phyloP scores from a whole-genome alignment of 371 early-diverging fungal species.

The Smittium mucronatum region DNA sequence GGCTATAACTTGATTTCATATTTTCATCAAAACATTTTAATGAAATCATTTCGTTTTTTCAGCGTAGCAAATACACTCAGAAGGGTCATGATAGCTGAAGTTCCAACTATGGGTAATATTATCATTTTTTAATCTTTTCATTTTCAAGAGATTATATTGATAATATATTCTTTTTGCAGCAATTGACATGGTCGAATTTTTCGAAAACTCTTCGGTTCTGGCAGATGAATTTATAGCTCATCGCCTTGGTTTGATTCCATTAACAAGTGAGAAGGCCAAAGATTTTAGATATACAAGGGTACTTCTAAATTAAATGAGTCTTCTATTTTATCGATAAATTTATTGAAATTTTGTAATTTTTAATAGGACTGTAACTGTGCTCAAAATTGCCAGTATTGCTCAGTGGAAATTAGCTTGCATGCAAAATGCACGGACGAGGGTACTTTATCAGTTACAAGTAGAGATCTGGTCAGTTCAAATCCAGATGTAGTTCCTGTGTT shows the following conservation, averaged over 20 bases:
- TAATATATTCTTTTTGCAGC: constrained; percentile 39
- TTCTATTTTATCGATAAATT: constrained; percentile 1
- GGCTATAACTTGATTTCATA: not conserved
- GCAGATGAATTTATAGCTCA: constrained; percentile 98
- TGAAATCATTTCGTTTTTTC: constrained; percentile 17
- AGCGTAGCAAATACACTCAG: constrained; percentile 94
- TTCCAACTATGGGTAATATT: constrained; percentile 69
- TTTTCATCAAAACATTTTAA: not conserved
- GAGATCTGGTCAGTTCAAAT: constrained; percentile 65
- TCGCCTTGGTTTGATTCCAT: constrained; percentile 94
- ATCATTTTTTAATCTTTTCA: no score
- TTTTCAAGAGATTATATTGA: no score
- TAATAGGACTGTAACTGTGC: constrained; percentile 76
- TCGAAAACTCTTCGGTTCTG: constrained; percentile 89
- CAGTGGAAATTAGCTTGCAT: constrained; percentile 76
- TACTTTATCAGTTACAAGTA: constrained; percentile 66
- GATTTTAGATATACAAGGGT: constrained; percentile 61
- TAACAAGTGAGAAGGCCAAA: constrained; percentile 62
- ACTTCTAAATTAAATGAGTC: not conserved
- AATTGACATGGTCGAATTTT: constrained; percentile 96
- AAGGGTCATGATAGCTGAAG: constrained; percentile 93
- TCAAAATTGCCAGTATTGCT: constrained; percentile 79
- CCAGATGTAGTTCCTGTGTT: constrained; percentile 64
- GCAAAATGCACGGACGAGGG: constrained; percentile 67
- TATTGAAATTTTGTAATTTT: constrained; percentile 17